Conservation (phyloP, 2,329 filamentous ascomycete genomes). For the Scedosporium apiospermum region DNA sequence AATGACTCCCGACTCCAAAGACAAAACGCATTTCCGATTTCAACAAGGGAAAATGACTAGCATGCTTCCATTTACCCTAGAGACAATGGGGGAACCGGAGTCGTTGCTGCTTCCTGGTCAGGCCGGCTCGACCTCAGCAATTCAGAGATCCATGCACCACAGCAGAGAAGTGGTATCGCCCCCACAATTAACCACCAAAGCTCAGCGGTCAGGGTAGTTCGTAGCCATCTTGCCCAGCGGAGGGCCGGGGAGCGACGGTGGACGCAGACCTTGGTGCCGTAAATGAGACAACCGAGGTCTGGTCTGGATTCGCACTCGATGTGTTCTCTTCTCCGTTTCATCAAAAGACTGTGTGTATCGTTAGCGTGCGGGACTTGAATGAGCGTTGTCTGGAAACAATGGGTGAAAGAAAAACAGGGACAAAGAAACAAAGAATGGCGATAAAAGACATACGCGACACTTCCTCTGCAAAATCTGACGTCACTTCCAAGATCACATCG, state of each 20-base stretch:
- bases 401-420: not conserved
- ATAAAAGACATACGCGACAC: conserved; percentile 36
- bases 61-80: not conserved
- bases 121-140: conserved; percentile 11
- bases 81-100: not conserved
- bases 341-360: conserved; percentile 35
- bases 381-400: no score
- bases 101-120: not conserved
- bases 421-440: not conserved
- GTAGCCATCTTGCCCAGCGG: conserved; percentile 33
- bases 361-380: not conserved
- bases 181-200: conserved; percentile 39
- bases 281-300: conserved; percentile 46
- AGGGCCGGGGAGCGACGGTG: conserved; percentile 36
- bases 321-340: conserved; percentile 50
- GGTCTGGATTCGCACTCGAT: conserved; percentile 50
- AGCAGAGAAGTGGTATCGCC: conserved; percentile 27
- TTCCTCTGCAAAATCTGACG: conserved; percentile 49
- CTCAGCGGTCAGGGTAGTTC: conserved; percentile 33
- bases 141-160: conserved; percentile 25
- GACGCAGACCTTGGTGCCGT: conserved; percentile 36
- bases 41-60: not conserved
- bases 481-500: conserved; percentile 51
- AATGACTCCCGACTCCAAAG: not conserved
- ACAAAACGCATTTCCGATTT: not conserved